phyloP scores from a whole-genome alignment of 2,329 filamentous ascomycete genomes.

The Aspergillus floridensis region DNA sequence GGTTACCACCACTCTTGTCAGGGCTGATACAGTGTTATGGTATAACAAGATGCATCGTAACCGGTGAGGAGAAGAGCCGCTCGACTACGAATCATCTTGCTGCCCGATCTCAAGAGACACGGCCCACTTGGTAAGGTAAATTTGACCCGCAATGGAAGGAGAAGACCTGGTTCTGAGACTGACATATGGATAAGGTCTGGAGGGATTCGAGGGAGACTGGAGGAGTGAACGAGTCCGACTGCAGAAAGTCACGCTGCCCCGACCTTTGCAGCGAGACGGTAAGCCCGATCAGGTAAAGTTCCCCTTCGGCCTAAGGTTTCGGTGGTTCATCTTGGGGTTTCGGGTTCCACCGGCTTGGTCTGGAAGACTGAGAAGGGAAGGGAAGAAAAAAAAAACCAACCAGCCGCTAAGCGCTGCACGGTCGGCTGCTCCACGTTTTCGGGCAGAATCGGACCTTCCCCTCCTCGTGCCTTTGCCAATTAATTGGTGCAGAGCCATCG shows the following conservation, averaged over 20 bases:
- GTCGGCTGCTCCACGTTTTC: constrained; percentile 13
- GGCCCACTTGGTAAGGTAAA: constrained; percentile 6
- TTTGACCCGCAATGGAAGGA: not conserved
- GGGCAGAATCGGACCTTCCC: constrained; percentile 11
- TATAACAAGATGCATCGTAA: constrained; percentile 9
- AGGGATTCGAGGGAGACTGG: too few species aligned
- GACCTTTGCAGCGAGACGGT: constrained; percentile 3
- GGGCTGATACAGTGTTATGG: constrained; percentile 9
- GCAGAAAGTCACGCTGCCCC: constrained; percentile 2
- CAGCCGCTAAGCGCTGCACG: constrained; percentile 2
- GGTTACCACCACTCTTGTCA: not conserved
- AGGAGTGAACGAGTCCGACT: not conserved
- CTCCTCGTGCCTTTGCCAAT: not conserved
- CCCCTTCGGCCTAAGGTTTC: not conserved
- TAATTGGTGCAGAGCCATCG: constrained; percentile 5
- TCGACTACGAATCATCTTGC: constrained; percentile 11
- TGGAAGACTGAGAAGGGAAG: not conserved
- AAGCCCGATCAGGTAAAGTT: constrained; percentile 8
- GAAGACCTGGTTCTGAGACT: not conserved
- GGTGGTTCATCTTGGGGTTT: not conserved
- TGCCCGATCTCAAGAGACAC: constrained; percentile 11
- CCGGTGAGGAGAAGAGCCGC: constrained; percentile 8
- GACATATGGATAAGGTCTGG: not conserved
- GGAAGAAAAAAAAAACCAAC: not conserved
- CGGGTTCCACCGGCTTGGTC: constrained; percentile 3